phyloP scores from a whole-genome alignment of 257 asterid genomes.

The Schizonepeta tenuifolia region DNA sequence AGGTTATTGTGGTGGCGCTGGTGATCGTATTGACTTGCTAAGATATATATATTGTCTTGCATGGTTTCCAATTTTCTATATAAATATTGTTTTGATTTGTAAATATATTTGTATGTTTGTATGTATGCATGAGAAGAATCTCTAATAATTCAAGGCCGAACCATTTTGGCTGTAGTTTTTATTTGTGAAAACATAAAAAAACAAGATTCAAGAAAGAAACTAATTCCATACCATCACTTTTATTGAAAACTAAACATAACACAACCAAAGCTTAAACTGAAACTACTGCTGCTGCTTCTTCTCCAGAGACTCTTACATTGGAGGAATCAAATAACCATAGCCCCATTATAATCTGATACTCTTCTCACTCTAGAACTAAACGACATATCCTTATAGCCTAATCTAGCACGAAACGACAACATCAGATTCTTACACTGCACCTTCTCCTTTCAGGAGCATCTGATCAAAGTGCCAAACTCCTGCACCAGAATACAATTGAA shows the following conservation, averaged over 20 bases:
- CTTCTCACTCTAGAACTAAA: neutral
- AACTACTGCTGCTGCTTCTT: constrained; percentile 15
- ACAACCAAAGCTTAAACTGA: neutral
- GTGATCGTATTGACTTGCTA: neutral
- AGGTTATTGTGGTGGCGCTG: neutral
- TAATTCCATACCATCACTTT: neutral
- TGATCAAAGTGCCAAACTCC: constrained; percentile 64
- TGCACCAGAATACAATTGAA: constrained; percentile 27
- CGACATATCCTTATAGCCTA: constrained; percentile 3
- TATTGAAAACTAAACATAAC: neutral
- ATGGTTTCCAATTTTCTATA: no score
- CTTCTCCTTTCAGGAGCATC: constrained; percentile 48
- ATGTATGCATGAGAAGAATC: no score
- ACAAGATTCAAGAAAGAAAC: neutral
- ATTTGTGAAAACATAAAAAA: neutral
- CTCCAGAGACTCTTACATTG: neutral
- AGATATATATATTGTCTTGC: no score
- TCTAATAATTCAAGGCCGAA: neutral
- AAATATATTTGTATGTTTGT: no score
- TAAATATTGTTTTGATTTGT: no score
- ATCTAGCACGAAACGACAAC: constrained; percentile 14
- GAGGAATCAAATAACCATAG: neutral
- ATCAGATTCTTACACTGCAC: neutral
- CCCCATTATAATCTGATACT: neutral
- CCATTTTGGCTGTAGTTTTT: neutral